phyloP scores from a whole-genome alignment of 2,329 filamentous ascomycete genomes.

The Drechslerella stenobrocha region DNA sequence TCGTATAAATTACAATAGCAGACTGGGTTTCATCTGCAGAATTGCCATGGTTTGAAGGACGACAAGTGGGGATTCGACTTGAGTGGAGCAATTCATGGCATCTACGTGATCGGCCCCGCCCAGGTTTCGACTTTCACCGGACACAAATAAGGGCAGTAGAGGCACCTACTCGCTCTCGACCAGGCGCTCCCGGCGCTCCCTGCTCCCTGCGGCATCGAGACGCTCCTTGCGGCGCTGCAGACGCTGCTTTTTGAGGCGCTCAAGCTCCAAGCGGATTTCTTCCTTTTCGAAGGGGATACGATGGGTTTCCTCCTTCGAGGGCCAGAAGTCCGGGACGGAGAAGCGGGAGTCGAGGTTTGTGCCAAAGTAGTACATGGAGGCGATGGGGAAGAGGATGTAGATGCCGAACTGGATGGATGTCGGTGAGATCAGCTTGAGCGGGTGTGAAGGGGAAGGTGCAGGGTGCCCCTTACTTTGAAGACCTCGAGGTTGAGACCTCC shows the following conservation, averaged over 20 bases:
- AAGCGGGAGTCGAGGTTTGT: constrained; percentile 96
- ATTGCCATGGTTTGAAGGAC: too few relatives aligned
- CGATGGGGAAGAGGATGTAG: constrained; percentile 98
- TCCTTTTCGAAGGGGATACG: constrained; percentile 75
- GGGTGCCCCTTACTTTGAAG: constrained; percentile 71
- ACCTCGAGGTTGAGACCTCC: constrained; percentile 89
- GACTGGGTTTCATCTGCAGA: too few relatives aligned
- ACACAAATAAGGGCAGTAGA: neutral
- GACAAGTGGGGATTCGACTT: too few relatives aligned
- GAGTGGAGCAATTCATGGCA: too few relatives aligned
- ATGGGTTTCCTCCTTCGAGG: constrained; percentile 75
- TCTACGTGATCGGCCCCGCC: too few relatives aligned
- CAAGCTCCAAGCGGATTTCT: constrained; percentile 79
- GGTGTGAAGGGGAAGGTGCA: constrained; percentile 7
- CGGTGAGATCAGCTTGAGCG: constrained; percentile 1
- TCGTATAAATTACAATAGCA: too few relatives aligned
- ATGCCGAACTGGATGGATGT: constrained; percentile 72
- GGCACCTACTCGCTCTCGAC: constrained; percentile 14
- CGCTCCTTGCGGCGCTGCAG: constrained; percentile 51
- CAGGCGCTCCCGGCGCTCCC: constrained; percentile 8
- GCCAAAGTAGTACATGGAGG: constrained; percentile 99
- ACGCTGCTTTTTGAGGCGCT: constrained; percentile 60
- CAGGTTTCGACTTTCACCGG: too few relatives aligned
- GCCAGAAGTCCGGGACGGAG: constrained; percentile 89
- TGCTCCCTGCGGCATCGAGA: constrained; percentile 22